A percentile compares a stretch with the other conserved stretches of the same genome.
Evolutionary conservation across 257 asterid genomes (phyloP).

Genomic region (Nicotiana tabacum): DNA sequence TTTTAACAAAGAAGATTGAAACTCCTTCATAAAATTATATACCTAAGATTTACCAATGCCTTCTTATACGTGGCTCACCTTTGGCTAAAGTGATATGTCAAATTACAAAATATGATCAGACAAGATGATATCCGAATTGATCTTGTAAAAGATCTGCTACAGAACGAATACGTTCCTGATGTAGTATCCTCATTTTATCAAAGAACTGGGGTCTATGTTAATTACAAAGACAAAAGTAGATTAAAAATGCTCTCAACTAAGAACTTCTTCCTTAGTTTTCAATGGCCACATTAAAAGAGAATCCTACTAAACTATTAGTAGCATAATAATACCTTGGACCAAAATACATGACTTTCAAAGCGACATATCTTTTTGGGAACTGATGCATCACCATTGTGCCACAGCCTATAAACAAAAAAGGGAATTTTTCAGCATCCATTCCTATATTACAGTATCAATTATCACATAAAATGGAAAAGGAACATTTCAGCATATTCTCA

Average conservation of each 20-base stretch:
- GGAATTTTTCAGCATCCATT: neutral
- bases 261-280: neutral
- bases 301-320: conserved; percentile 11
- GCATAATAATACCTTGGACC: conserved; percentile 64
- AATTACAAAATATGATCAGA: neutral
- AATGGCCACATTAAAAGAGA: neutral
- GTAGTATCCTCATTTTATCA: too few species aligned
- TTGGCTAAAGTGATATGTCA: neutral
- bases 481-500: neutral
- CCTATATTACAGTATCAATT: neutral
- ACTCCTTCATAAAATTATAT: neutral
- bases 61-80: neutral
- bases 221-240: too few species aligned
- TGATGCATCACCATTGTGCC: conserved; percentile 27
- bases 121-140: neutral
- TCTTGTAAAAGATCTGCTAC: too few species aligned
- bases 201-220: too few species aligned
- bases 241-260: neutral
- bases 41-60: neutral
- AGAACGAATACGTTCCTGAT: too few species aligned
- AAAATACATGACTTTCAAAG: conserved; percentile 82
- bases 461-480: neutral
- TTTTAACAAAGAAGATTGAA: neutral
- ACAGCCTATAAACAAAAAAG: conserved; percentile 21
- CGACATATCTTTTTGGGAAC: conserved; percentile 63